Evolutionary conservation across 495 filamentous ascomycete species (phyloP).

Genomic region (Xylaria nigripes): DNA sequence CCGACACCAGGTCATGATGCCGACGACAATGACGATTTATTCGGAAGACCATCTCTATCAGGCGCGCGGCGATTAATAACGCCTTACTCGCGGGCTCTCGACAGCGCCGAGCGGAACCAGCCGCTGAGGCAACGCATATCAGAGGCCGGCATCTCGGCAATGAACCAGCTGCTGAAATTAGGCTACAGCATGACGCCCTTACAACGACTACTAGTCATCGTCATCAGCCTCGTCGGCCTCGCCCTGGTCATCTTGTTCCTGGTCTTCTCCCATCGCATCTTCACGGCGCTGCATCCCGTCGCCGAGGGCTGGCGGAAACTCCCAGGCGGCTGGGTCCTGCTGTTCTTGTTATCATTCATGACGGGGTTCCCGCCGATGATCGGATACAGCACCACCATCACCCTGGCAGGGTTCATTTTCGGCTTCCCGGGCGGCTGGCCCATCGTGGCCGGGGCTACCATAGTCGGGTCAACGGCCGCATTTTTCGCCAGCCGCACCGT

Average conservation of each 20-base stretch:
- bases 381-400: slow-evolving; percentile 82
- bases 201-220: slow-evolving; percentile 52
- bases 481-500: slow-evolving; percentile 75
- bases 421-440: slow-evolving; percentile 89
- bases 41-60: neutral
- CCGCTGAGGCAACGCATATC: slow-evolving; percentile 14
- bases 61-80: slow-evolving; percentile 14
- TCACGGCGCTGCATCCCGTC: slow-evolving; percentile 58
- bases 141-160: slow-evolving; percentile 9
- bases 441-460: slow-evolving; percentile 68
- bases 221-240: slow-evolving; percentile 40
- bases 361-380: slow-evolving; percentile 86
- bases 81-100: slow-evolving; percentile 10
- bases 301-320: slow-evolving; percentile 66
- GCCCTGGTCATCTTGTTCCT: slow-evolving; percentile 58
- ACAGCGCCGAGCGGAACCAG: neutral
- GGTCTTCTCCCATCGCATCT: slow-evolving; percentile 68
- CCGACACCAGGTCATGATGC: neutral
- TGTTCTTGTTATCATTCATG: slow-evolving; percentile 69
- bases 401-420: slow-evolving; percentile 85
- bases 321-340: slow-evolving; percentile 62
- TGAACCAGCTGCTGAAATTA: slow-evolving; percentile 20
- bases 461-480: slow-evolving; percentile 65
- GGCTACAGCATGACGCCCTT: slow-evolving; percentile 43
- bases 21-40: neutral